Conservation (phyloP, 1,284 basidiomycete genomes). For the Limonomyces culmigenus region DNA sequence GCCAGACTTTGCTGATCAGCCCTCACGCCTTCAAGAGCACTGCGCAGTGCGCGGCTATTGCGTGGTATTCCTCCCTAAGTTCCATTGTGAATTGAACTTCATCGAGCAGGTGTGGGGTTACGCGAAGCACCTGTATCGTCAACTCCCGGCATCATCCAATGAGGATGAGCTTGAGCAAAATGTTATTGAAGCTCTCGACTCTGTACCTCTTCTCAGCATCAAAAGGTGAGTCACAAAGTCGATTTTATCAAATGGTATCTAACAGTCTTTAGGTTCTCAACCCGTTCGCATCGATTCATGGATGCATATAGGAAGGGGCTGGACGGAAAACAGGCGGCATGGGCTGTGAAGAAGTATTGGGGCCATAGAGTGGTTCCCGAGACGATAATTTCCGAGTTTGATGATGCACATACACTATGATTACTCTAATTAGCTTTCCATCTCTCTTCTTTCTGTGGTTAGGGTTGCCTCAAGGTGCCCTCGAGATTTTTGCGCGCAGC, state of each 20-base stretch:
- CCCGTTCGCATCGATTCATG: conserved; percentile 5
- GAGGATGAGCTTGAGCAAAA: conserved; percentile 6
- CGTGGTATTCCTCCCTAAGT: conserved; percentile 4
- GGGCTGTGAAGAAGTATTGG: conserved; percentile 10
- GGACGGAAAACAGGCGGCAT: conserved; percentile 9
- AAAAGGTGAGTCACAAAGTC: conserved; percentile 3
- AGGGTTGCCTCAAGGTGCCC: too few species aligned
- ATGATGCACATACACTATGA: too few species aligned
- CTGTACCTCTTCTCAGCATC: conserved; percentile 5
- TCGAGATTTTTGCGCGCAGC: too few species aligned
- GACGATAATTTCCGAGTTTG: too few species aligned
- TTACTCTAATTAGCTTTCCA: too few species aligned
- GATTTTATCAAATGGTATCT: too few species aligned
- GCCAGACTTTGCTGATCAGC: conserved; percentile 12
- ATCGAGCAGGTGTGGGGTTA: conserved; percentile 13
- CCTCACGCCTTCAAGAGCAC: conserved; percentile 8
- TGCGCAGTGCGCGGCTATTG: conserved; percentile 4
- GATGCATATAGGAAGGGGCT: conserved; percentile 9
- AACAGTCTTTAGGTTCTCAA: conserved; percentile 8
- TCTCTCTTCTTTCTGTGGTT: too few species aligned
- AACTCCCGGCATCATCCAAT: neutral
- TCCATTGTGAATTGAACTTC: conserved; percentile 10
- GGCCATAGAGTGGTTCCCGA: conserved; percentile 6
- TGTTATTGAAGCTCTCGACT: conserved; percentile 4
- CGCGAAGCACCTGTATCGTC: conserved; percentile 6